Base-by-base conservation (phyloP, 352 stramenopile species). In the Globisporangium paroecandrum region DNA sequence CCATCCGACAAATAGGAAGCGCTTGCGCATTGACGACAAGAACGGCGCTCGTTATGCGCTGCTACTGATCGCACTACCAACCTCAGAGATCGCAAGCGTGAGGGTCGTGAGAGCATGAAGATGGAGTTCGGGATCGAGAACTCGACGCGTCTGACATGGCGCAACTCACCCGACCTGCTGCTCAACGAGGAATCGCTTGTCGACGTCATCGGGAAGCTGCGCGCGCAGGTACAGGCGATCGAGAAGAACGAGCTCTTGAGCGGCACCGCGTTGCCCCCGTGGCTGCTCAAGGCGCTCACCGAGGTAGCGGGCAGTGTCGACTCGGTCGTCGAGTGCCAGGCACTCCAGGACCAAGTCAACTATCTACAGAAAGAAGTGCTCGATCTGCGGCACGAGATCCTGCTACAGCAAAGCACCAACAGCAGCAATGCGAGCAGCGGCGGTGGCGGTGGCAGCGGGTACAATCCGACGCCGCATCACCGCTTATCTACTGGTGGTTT, bases 291-390 rank as follows among this genome's bases (percentile, higher is more conserved):
- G 51, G 84, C 84, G 5, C 64, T 95, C 56, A 81, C 85, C 0
- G 85, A 94, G 36, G 85, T 95, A n/a, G 84, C 86, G 18, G 87
- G 84, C 68, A 95, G 87, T 58, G 85, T 89, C 32, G 87, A 95
- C 62, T 74, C 84, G 2, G 85, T 93, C 22, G 82, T 95, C 20
- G 85, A 93, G 66, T 93, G 85, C 71, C 87, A 95, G 53, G 66
- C 81, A 8, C 66, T 94, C 38, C 72, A 89, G 18, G 84, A 94
- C 34, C 85, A 95, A 55, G 83, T 95, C 10, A 77, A 72, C 27
- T 89, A 78, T 15, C 65, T 95, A 13, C 85, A 95, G 71, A 93
- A 93, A 41, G 85, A 95, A 53, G 71, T 93, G 46, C 73, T 91
- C 53, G 79, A 93, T 53, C 60, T 95, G n/a, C 83, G 82, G 1